Evolutionary conservation across 768 basidiomycete species (phyloP).

Genomic region (Sarcomyxa edulis): DNA sequence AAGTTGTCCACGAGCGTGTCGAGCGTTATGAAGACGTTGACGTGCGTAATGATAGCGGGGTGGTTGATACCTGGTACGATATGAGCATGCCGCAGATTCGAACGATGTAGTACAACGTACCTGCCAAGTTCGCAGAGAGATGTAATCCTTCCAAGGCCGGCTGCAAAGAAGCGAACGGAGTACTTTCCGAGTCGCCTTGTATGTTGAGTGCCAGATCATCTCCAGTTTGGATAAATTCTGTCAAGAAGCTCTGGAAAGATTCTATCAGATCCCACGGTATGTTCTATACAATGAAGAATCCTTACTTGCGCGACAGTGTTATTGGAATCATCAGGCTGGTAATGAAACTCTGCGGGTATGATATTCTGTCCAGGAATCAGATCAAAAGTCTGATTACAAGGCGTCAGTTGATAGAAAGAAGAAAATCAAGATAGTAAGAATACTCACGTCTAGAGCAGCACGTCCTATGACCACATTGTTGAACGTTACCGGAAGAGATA

Average conservation of each 20-base stretch:
- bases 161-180: conserved; percentile 57
- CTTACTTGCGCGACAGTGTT: conserved; percentile 55
- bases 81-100: not conserved
- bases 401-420: not conserved
- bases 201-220: conserved; percentile 45
- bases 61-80: conserved; percentile 37
- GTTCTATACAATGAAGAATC: not conserved
- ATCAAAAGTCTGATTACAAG: conserved; percentile 39
- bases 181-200: conserved; percentile 52
- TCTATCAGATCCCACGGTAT: not conserved
- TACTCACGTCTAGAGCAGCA: conserved; percentile 51
- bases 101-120: conserved; percentile 19
- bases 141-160: conserved; percentile 50
- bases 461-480: conserved; percentile 52
- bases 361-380: conserved; percentile 54
- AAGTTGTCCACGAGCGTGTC: conserved; percentile 43
- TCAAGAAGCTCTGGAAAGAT: conserved; percentile 43
- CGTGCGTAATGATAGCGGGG: conserved; percentile 51
- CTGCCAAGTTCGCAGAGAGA: conserved; percentile 43
- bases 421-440: not conserved
- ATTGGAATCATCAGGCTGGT: conserved; percentile 58
- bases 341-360: conserved; percentile 58
- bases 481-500: conserved; percentile 56
- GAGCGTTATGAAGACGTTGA: conserved; percentile 49
- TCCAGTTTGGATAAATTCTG: conserved; percentile 51